Evolutionary conservation across 73 alveolate genomes (phyloP).

Genomic region (Symbiodinium natans): DNA sequence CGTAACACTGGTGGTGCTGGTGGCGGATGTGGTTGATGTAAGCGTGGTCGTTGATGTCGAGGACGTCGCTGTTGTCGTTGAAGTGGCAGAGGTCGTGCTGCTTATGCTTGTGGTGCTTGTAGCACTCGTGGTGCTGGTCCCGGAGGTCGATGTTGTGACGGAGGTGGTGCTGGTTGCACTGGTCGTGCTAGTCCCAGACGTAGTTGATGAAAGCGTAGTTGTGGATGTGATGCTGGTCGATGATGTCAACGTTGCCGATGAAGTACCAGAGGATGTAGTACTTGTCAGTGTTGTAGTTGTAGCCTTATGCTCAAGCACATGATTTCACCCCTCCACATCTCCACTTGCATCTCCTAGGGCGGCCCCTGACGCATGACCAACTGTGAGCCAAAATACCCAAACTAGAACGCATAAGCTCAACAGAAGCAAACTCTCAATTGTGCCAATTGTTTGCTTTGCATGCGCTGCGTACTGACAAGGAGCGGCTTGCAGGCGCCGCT

Average conservation of each 20-base stretch:
- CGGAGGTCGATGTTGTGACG: not conserved
- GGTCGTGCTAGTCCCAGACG: not conserved
- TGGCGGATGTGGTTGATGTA: not conserved
- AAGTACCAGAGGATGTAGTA: not conserved
- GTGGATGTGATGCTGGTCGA: slow-evolving; percentile 11
- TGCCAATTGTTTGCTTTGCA: too few relatives aligned
- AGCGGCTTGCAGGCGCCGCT: too few relatives aligned
- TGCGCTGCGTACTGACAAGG: too few relatives aligned
- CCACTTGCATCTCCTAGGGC: too few relatives aligned
- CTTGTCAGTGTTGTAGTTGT: slow-evolving; percentile 39
- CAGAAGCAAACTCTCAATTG: too few relatives aligned
- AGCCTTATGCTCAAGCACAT: too few relatives aligned
- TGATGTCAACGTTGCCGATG: too few relatives aligned
- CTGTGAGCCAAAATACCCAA: too few relatives aligned
- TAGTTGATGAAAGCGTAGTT: not conserved
- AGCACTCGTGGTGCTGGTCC: not conserved
- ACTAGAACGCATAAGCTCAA: too few relatives aligned
- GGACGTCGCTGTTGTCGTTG: not conserved
- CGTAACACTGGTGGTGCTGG: not conserved
- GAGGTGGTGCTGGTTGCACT: not conserved
- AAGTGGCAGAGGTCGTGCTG: not conserved
- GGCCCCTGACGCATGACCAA: too few relatives aligned
- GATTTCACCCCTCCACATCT: too few relatives aligned
- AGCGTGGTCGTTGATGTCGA: not conserved
- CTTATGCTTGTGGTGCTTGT: not conserved